phyloP scores from a whole-genome alignment of 768 basidiomycete genomes.

The Pleurotus djamor region DNA sequence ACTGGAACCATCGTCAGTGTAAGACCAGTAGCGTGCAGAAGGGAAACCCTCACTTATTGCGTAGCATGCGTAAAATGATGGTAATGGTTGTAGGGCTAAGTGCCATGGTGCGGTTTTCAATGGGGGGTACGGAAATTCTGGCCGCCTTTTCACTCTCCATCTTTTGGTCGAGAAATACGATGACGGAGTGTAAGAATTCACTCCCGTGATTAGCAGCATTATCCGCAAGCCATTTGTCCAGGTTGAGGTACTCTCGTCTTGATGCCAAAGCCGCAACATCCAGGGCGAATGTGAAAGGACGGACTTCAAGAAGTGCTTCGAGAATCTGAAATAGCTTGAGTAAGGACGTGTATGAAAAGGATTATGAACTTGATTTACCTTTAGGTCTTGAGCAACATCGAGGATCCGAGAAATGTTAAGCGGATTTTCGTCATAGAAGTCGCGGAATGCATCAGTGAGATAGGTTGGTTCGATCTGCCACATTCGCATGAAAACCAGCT shows the following conservation, averaged over 20 bases:
- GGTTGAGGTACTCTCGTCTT: slow-evolving; percentile 88
- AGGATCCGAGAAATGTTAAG: slow-evolving; percentile 93
- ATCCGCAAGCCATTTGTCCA: slow-evolving; percentile 96
- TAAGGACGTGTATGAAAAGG: not conserved
- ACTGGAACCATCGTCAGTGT: slow-evolving; percentile 29
- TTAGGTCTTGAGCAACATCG: slow-evolving; percentile 93
- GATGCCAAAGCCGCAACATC: slow-evolving; percentile 95
- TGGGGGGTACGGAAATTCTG: slow-evolving; percentile 72
- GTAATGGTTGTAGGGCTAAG: slow-evolving; percentile 88
- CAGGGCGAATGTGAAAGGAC: slow-evolving; percentile 85
- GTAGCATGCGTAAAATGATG: slow-evolving; percentile 87
- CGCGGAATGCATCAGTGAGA: slow-evolving; percentile 84
- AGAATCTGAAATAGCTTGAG: slow-evolving; percentile 57
- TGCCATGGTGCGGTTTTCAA: slow-evolving; percentile 81
- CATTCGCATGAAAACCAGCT: slow-evolving; percentile 95
- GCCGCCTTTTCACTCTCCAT: slow-evolving; percentile 85
- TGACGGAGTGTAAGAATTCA: slow-evolving; percentile 84
- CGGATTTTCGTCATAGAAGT: slow-evolving; percentile 90
- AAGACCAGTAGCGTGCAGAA: not conserved
- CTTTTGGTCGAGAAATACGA: slow-evolving; percentile 89
- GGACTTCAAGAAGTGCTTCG: slow-evolving; percentile 87
- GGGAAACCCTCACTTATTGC: slow-evolving; percentile 62
- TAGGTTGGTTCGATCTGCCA: slow-evolving; percentile 90
- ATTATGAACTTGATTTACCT: slow-evolving; percentile 45
- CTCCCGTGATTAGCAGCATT: slow-evolving; percentile 79